Evolutionary conservation across 139 green algal species (phyloP), one percentile per base, ranked within the genome.

Genomic region (Coccomyxa sp.): DNA sequence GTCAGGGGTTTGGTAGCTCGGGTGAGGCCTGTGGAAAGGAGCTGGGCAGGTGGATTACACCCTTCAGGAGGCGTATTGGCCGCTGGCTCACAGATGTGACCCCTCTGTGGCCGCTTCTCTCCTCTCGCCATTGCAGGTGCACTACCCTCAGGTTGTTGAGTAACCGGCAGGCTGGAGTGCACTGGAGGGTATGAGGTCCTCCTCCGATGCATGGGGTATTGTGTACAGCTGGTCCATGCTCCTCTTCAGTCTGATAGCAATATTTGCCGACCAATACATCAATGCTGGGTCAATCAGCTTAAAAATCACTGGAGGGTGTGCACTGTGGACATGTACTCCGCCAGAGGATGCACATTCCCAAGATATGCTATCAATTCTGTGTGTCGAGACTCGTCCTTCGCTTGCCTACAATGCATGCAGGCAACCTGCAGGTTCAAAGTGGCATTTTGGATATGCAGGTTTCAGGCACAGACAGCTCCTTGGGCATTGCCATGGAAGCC

Each of bases 11-110:
- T 51, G 38, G 16, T 10, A 31, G 14, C 71, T 45, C 14, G 23
- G 71, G 45, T 9, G 71, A n/a, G 30, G 16, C 27, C 30, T 92
- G 90, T 60, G 90, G 90, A 0, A 45, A 85, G n/a, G 90, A 93
- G 83, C 79, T 93, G 25, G 90, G 87, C 10, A 80, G 90, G 0
- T 93, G 90, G 90, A 87, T 90, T 32, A 93, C 90, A 3, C 90
- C 90, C 11, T 93, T 93, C 84, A 84, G 86, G 86, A 71, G 88
- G 77, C 85, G 88, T 27, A 79, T 86, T 13, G 90, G 88, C 0
- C 78, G 76, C 13, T 91, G 88, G 88, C 77, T 93, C 58, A 93
- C 86, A 23, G 90, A 93, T 81, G 86, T 90, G 23, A 89, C 84
- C 9, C 63, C 80, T 0, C 71, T 86, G 68, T 57, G 67, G 23